Percentiles rank a stretch among this genome's conserved stretches.
Evolutionary conservation across 805 yeast species (phyloP).

Genomic region (Sugiyamaella marilandica): DNA sequence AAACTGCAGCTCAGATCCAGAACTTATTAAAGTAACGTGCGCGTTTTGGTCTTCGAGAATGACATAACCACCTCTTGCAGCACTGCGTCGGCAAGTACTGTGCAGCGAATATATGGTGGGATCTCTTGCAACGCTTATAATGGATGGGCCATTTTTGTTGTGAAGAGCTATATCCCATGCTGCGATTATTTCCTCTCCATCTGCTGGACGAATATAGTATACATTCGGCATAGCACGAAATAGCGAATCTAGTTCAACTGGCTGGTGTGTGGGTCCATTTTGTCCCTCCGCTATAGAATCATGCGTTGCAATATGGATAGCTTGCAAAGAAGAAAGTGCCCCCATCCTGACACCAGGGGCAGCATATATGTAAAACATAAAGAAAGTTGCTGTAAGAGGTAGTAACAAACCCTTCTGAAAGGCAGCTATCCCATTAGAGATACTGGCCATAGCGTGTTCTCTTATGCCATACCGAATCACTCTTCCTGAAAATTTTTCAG

Average conservation of each 20-base stretch:
- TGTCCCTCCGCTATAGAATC: constrained; percentile 54
- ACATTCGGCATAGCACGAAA: constrained; percentile 47
- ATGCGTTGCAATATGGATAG: constrained; percentile 49
- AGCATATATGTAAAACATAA: constrained; percentile 28
- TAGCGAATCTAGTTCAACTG: constrained; percentile 45
- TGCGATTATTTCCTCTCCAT: constrained; percentile 46
- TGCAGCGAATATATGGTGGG: constrained; percentile 85
- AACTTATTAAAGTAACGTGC: constrained; percentile 72
- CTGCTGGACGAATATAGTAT: constrained; percentile 47
- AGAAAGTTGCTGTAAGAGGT: constrained; percentile 40
- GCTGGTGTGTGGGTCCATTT: constrained; percentile 55
- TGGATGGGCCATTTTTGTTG: constrained; percentile 56
- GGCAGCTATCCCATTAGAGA: constrained; percentile 74
- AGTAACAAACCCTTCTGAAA: constrained; percentile 35
- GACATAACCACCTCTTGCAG: constrained; percentile 91
- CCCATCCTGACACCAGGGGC: constrained; percentile 48
- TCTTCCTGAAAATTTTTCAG: not conserved
- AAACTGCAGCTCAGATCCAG: constrained; percentile 91
- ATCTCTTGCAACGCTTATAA: constrained; percentile 73
- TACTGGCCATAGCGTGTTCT: constrained; percentile 98
- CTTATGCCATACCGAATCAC: constrained; percentile 84
- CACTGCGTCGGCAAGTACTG: constrained; percentile 87
- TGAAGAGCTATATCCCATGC: constrained; percentile 55
- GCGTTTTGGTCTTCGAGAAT: constrained; percentile 53
- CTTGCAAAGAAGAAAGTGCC: constrained; percentile 42